Evolutionary conservation across 139 green algal species (phyloP).

Genomic region (Chlamydomonas sphaeroides): DNA sequence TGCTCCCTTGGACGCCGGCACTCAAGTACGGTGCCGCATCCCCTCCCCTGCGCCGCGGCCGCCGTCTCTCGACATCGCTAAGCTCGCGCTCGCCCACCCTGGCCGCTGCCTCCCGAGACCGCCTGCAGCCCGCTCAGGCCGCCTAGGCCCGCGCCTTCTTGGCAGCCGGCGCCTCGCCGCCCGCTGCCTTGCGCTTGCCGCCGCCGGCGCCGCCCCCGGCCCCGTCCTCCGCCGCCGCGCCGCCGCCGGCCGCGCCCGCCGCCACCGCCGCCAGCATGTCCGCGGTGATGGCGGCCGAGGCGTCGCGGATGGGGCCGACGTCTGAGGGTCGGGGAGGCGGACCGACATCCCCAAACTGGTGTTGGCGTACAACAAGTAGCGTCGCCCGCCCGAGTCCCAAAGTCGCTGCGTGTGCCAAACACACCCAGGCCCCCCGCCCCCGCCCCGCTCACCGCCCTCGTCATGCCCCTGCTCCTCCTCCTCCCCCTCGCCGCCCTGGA

Average conservation of each 20-base stretch:
- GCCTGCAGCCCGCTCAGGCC: neutral
- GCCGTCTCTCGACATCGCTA: too few species aligned
- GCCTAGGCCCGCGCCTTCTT: neutral
- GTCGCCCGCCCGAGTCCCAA: neutral
- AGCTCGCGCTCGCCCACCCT: too few species aligned
- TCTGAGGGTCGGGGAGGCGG: neutral
- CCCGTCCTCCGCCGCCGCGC: neutral
- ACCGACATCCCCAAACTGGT: neutral
- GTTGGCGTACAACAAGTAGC: neutral
- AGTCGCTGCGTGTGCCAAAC: neutral
- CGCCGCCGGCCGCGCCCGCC: neutral
- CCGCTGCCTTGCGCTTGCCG: neutral
- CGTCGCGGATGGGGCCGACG: neutral
- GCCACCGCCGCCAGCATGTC: conserved; percentile 12
- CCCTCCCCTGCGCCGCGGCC: too few species aligned
- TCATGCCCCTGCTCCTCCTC: neutral
- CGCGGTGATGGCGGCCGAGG: conserved; percentile 6
- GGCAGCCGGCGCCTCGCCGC: neutral
- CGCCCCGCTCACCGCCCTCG: neutral
- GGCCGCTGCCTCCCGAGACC: too few species aligned
- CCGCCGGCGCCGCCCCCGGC: neutral
- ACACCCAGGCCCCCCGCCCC: neutral
- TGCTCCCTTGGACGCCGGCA: too few species aligned
- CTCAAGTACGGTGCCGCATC: too few species aligned
- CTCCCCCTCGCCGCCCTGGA: neutral